Conservation (phyloP, 2,329 filamentous ascomycete species). For the Claviceps purpurea region DNA sequence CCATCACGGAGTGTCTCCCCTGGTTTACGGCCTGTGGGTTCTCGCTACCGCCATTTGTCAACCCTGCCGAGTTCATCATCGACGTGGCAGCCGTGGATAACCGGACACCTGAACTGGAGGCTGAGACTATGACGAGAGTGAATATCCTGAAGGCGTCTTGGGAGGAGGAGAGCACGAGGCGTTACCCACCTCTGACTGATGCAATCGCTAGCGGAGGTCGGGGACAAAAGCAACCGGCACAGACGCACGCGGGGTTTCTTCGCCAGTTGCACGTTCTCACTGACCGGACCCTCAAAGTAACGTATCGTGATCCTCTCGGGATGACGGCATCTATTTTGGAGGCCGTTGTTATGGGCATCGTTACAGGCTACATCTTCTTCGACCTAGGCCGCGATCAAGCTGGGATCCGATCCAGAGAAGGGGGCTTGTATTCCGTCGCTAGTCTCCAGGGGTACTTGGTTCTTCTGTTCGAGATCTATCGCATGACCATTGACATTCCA, state of each 20-base stretch:
- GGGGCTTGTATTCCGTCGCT: conserved; percentile 57
- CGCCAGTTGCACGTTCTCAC: conserved; percentile 56
- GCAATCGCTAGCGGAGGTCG: conserved; percentile 1
- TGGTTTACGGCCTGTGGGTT: conserved; percentile 52
- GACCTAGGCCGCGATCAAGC: conserved; percentile 50
- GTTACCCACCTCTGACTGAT: conserved; percentile 12
- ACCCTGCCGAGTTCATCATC: conserved; percentile 65
- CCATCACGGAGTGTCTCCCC: conserved; percentile 39
- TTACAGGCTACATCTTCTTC: conserved; percentile 62
- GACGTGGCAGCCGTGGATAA: conserved; percentile 65
- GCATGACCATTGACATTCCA: conserved; percentile 60
- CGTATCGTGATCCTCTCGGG: conserved; percentile 64
- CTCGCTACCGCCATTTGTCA: conserved; percentile 55
- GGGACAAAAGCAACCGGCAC: conserved; percentile 12
- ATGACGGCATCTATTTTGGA: conserved; percentile 58
- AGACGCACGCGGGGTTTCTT: conserved; percentile 40
- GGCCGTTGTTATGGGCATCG: conserved; percentile 55
- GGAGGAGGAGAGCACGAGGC: conserved; percentile 26
- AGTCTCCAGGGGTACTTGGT: conserved; percentile 66
- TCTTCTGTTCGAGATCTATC: conserved; percentile 62
- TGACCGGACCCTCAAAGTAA: conserved; percentile 54
- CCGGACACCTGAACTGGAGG: conserved; percentile 52
- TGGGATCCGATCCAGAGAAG: conserved; percentile 61
- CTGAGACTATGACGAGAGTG: conserved; percentile 44
- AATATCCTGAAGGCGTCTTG: conserved; percentile 48